Conservation (phyloP, 73 alveolate species). For the Symbiodinium pilosum region DNA sequence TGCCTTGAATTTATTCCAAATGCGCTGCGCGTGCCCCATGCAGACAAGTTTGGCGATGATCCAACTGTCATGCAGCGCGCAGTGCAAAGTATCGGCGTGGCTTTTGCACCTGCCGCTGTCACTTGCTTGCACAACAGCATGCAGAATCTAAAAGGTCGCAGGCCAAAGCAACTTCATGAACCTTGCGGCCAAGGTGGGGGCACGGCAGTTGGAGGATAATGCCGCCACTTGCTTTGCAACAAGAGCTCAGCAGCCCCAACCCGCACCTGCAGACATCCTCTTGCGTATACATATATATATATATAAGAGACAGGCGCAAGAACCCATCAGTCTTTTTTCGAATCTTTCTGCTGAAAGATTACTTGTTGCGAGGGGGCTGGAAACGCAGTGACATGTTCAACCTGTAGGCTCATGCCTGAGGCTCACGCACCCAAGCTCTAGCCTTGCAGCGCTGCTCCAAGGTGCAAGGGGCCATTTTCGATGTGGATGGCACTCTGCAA, state of each 20-base stretch:
- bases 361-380: too few species aligned
- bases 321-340: background rate
- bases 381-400: background rate
- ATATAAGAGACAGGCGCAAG: background rate
- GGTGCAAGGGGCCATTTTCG: slow-evolving; percentile 62
- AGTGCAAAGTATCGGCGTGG: background rate
- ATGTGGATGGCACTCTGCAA: slow-evolving; percentile 62
- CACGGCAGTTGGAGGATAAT: background rate
- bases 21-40: too few species aligned
- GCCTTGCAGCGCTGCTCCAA: background rate
- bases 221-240: background rate
- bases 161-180: background rate
- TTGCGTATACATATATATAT: too few species aligned
- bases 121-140: too few species aligned
- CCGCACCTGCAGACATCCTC: too few species aligned
- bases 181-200: background rate
- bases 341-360: background rate
- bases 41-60: too few species aligned
- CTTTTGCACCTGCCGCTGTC: background rate
- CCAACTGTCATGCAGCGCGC: too few species aligned
- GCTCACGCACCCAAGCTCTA: too few species aligned
- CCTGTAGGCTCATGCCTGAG: background rate
- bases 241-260: too few species aligned
- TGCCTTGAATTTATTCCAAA: too few species aligned
- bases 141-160: too few species aligned